These are phyloP conservation scores for Globisporangium camurandrum DNA, from an alignment of 352 stramenopile species.

Conservation along the genomic window DNA sequence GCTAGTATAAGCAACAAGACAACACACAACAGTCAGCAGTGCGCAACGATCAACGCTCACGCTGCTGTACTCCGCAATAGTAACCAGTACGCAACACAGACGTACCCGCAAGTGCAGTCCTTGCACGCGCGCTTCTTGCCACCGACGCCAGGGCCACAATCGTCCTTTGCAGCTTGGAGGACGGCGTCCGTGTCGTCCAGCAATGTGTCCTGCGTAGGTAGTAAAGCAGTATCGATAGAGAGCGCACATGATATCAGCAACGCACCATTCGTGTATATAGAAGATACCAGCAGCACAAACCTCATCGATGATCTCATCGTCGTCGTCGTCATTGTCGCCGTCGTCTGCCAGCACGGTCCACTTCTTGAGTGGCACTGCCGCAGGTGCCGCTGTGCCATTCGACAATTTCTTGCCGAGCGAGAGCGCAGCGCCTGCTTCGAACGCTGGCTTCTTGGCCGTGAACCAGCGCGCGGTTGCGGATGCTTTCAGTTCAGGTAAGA, in stretches of 20 bases:
- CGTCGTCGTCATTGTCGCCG: slow-evolving; percentile 32
- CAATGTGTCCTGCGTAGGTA: slow-evolving; percentile 52
- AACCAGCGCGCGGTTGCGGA: slow-evolving; percentile 29
- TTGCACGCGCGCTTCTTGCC: slow-evolving; percentile 93
- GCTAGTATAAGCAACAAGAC: slow-evolving; percentile 16
- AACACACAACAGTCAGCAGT: neutral
- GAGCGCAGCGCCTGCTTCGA: slow-evolving; percentile 41
- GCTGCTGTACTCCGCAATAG: neutral
- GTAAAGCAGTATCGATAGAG: neutral
- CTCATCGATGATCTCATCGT: slow-evolving; percentile 78
- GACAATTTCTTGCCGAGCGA: slow-evolving; percentile 37
- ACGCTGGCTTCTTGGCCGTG: slow-evolving; percentile 57
- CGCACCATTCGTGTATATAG: neutral
- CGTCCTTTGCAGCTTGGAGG: slow-evolving; percentile 53
- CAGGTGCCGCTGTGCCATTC: slow-evolving; percentile 1
- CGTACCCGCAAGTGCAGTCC: slow-evolving; percentile 95
- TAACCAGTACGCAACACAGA: slow-evolving; percentile 1
- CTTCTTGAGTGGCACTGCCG: slow-evolving; percentile 35
- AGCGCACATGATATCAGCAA: neutral
- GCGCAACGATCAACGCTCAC: neutral
- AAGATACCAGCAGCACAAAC: slow-evolving; percentile 4
- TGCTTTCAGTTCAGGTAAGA: slow-evolving; percentile 51
- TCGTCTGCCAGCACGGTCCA: slow-evolving; percentile 70
- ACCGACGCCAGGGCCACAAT: slow-evolving; percentile 72
- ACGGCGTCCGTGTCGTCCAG: slow-evolving; percentile 83